Conservation (phyloP, 176 grass and related monocot species). For the Carex kokanica region DNA sequence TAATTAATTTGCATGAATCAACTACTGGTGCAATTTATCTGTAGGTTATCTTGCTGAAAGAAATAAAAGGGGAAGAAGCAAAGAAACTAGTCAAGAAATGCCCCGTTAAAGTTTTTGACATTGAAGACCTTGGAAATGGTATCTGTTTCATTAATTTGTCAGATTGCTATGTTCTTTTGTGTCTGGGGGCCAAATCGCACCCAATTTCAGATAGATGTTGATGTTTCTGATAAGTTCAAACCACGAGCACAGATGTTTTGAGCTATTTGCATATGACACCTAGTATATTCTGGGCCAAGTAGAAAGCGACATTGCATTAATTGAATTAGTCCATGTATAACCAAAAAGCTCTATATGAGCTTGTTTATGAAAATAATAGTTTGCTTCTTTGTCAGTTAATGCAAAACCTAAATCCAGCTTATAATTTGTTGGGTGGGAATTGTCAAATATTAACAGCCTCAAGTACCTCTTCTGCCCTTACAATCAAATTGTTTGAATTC, state of each 20-base stretch:
- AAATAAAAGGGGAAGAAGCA: conserved; percentile 54
- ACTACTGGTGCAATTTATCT: not conserved
- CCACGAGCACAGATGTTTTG: not conserved
- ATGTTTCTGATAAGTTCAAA: conserved; percentile 9
- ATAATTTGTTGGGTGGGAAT: not conserved
- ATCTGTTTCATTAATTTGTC: conserved; percentile 23
- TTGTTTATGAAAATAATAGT: not conserved
- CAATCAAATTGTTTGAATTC: not conserved
- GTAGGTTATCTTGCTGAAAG: conserved; percentile 63
- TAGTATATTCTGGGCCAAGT: not conserved
- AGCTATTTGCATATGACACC: not conserved
- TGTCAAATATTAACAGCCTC: not conserved
- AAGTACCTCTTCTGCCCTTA: not conserved
- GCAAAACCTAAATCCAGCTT: conserved; percentile 7
- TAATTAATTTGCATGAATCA: conserved; percentile 13
- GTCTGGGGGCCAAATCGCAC: not conserved
- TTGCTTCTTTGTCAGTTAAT: not conserved
- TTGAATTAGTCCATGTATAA: not conserved
- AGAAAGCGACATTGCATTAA: not conserved
- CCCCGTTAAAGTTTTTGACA: conserved; percentile 88
- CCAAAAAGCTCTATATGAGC: not conserved
- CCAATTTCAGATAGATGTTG: not conserved
- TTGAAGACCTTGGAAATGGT: conserved; percentile 83
- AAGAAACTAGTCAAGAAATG: conserved; percentile 65
- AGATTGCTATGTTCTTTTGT: not conserved